These are phyloP conservation scores for Suhomyces maxii DNA, from an alignment of 1,139 yeast genomes.

Conservation along the genomic window DNA sequence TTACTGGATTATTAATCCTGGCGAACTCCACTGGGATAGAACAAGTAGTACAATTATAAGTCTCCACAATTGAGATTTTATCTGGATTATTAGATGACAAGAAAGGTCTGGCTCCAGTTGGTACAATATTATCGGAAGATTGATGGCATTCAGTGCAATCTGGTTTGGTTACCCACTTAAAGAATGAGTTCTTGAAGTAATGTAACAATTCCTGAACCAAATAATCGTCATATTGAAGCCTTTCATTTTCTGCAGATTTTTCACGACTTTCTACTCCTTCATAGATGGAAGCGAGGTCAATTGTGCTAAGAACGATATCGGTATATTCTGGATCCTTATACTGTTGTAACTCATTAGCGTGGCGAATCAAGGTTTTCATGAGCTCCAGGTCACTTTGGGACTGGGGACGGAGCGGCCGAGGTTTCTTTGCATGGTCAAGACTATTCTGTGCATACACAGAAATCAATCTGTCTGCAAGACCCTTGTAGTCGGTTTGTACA, in stretches of 20 bases:
- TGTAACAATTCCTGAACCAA: constrained; percentile 65
- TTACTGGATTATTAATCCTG: constrained; percentile 68
- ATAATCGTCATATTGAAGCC: constrained; percentile 62
- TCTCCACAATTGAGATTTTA: constrained; percentile 47
- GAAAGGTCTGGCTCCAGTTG: constrained; percentile 26
- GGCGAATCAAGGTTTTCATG: constrained; percentile 5
- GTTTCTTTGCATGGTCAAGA: background rate
- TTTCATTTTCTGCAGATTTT: constrained; percentile 9
- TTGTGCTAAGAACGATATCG: constrained; percentile 27
- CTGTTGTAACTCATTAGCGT: constrained; percentile 3
- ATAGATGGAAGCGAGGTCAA: constrained; percentile 40
- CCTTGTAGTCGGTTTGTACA: constrained; percentile 7
- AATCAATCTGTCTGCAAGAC: constrained; percentile 12
- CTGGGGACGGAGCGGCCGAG: constrained; percentile 1
- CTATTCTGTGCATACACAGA: constrained; percentile 10
- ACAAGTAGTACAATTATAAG: constrained; percentile 62
- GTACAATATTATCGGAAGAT: constrained; percentile 33
- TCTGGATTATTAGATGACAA: constrained; percentile 28
- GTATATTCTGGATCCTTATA: constrained; percentile 13
- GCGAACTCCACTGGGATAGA: constrained; percentile 56
- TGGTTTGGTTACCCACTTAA: constrained; percentile 80
- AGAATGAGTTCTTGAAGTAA: constrained; percentile 81
- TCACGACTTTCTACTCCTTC: constrained; percentile 33
- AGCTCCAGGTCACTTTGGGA: constrained; percentile 4
- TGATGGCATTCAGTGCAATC: constrained; percentile 56